phyloP scores from a whole-genome alignment of 169 alveolate genomes.

The Miamiensis avidus region DNA sequence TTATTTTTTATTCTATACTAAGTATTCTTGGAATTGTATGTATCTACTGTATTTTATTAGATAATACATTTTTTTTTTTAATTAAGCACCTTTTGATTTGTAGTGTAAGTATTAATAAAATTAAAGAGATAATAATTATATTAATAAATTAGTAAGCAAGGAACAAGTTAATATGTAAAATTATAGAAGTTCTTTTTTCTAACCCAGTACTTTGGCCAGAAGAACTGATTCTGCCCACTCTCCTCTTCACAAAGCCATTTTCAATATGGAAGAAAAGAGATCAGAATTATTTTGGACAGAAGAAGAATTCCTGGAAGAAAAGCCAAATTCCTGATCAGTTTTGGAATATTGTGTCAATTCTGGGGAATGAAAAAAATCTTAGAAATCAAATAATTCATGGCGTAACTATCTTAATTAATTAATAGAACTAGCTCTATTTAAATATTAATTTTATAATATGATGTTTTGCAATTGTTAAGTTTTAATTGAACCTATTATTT shows the following conservation, averaged over 20 bases:
- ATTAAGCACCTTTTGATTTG: too few relatives aligned
- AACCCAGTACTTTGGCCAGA: neutral
- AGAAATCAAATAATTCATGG: conserved; percentile 31
- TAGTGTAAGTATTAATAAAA: too few relatives aligned
- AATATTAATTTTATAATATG: neutral
- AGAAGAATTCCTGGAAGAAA: conserved; percentile 56
- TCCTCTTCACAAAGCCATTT: conserved; percentile 40
- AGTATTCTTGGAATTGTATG: too few relatives aligned
- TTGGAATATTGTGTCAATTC: conserved; percentile 22
- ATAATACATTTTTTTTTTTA: too few relatives aligned
- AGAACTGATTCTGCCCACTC: conserved; percentile 50
- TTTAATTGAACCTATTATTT: neutral
- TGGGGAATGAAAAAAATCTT: conserved; percentile 34
- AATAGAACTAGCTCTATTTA: neutral
- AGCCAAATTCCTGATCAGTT: conserved; percentile 39
- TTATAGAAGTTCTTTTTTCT: neutral
- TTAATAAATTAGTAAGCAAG: too few relatives aligned
- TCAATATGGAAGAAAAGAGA: conserved; percentile 35
- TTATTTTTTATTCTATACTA: too few relatives aligned
- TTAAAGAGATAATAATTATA: too few relatives aligned
- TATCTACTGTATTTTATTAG: too few relatives aligned
- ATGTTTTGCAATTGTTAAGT: neutral
- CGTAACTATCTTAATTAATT: conserved; percentile 2
- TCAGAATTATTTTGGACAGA: conserved; percentile 44
- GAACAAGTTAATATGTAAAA: too few relatives aligned